Conservation (phyloP, 257 asterid species). For the Nicotiana tabacum region DNA sequence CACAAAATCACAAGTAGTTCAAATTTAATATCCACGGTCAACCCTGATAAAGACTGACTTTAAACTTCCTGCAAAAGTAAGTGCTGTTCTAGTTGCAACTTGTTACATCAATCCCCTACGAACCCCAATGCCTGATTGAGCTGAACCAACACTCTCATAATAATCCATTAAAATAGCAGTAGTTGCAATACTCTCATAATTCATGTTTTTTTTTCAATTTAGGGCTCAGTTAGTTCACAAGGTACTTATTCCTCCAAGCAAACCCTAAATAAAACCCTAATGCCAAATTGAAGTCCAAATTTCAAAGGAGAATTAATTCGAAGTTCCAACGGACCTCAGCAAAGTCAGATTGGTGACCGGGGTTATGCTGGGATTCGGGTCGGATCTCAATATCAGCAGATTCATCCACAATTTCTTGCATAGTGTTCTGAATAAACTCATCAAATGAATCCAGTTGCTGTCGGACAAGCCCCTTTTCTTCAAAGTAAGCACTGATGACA, state of each 20-base stretch:
- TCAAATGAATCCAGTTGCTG: constrained; percentile 96
- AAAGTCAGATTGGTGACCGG: constrained; percentile 86
- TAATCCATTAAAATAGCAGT: neutral
- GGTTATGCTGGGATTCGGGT: constrained; percentile 94
- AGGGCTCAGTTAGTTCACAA: neutral
- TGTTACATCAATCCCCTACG: neutral
- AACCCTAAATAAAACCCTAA: neutral
- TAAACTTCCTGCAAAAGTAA: neutral
- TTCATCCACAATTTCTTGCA: constrained; percentile 97
- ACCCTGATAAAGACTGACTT: neutral
- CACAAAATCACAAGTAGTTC: neutral
- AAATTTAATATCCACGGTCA: neutral
- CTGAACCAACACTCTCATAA: neutral
- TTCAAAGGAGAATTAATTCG: no score
- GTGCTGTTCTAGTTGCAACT: neutral
- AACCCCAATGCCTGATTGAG: neutral
- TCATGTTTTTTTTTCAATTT: neutral
- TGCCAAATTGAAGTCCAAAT: neutral
- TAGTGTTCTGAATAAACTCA: constrained; percentile 92
- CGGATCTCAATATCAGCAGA: constrained; percentile 93
- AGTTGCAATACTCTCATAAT: no score
- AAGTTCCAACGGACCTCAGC: constrained; percentile 53
- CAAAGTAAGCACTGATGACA: constrained; percentile 92
- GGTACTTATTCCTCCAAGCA: neutral
- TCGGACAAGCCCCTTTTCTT: constrained; percentile 91